Conservation (phyloP, 345 rosid genomes). For the Anastatica hierochuntica region DNA sequence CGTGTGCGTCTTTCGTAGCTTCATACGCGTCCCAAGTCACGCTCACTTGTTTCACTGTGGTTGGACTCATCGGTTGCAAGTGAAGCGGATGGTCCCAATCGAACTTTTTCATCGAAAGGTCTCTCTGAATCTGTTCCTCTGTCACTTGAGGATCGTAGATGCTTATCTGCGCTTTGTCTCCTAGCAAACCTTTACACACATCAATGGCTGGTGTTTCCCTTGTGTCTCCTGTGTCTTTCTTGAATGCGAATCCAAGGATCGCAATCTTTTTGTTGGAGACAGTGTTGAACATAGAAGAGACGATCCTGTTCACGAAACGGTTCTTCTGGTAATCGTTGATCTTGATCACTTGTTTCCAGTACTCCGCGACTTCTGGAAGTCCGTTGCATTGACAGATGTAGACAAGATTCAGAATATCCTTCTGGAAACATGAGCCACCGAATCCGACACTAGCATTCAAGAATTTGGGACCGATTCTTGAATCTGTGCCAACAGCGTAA, state of each 20-base stretch:
- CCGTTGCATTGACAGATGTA: constrained; percentile 94
- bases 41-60: constrained; percentile 68
- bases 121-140: constrained; percentile 83
- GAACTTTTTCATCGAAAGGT: constrained; percentile 80
- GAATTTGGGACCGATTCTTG: constrained; percentile 82
- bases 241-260: constrained; percentile 73
- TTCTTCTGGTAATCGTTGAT: constrained; percentile 82
- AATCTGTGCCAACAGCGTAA: constrained; percentile 74
- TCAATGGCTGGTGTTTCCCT: constrained; percentile 91
- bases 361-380: constrained; percentile 83
- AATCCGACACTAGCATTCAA: constrained; percentile 85
- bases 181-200: constrained; percentile 87
- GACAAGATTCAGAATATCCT: constrained; percentile 76
- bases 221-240: constrained; percentile 91
- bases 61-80: constrained; percentile 86
- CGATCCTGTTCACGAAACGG: constrained; percentile 79
- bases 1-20: constrained; percentile 79
- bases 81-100: constrained; percentile 94
- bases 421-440: constrained; percentile 89
- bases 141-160: constrained; percentile 88
- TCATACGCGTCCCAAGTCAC: constrained; percentile 79
- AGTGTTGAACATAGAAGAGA: constrained; percentile 83
- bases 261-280: constrained; percentile 81
- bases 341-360: constrained; percentile 95
- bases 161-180: constrained; percentile 73